Evolutionary conservation across 1,284 basidiomycete species (phyloP).

Genomic region (Ceratobasidium sp.): DNA sequence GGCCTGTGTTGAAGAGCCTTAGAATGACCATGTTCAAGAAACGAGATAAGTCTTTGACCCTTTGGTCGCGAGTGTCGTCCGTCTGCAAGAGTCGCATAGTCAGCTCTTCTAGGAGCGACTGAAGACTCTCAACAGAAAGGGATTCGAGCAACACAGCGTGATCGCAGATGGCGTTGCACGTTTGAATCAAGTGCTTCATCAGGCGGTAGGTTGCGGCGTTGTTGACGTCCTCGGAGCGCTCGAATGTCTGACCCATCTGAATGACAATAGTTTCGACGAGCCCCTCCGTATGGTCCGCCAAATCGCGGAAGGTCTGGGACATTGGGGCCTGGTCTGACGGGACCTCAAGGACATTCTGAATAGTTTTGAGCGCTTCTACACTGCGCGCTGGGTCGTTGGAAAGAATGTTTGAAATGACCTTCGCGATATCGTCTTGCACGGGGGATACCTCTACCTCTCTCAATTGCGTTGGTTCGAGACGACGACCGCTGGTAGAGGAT

Average conservation of each 20-base stretch:
- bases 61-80: slow-evolving; percentile 79
- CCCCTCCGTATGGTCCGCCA: slow-evolving; percentile 86
- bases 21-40: slow-evolving; percentile 99
- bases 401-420: slow-evolving; percentile 83
- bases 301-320: slow-evolving; percentile 70
- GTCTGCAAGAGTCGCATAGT: slow-evolving; percentile 91
- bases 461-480: neutral
- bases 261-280: slow-evolving; percentile 87
- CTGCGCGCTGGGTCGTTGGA: slow-evolving; percentile 85
- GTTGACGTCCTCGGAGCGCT: slow-evolving; percentile 75
- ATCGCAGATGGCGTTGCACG: slow-evolving; percentile 91
- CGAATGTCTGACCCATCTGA: slow-evolving; percentile 90
- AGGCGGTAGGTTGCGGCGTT: slow-evolving; percentile 85
- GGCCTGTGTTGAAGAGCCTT: slow-evolving; percentile 89
- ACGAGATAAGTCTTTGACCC: slow-evolving; percentile 88
- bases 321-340: slow-evolving; percentile 61
- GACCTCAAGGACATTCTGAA: slow-evolving; percentile 82
- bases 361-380: slow-evolving; percentile 93
- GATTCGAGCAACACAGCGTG: slow-evolving; percentile 83
- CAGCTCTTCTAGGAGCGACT: slow-evolving; percentile 84
- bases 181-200: slow-evolving; percentile 96
- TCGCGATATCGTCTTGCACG: slow-evolving; percentile 69
- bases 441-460: neutral
- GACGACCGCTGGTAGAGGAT: slow-evolving; percentile 43
- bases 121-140: slow-evolving; percentile 80